These are phyloP conservation scores for Colletotrichum somersetense DNA, from an alignment of 2,329 filamentous ascomycete genomes.

Conservation along the genomic window DNA sequence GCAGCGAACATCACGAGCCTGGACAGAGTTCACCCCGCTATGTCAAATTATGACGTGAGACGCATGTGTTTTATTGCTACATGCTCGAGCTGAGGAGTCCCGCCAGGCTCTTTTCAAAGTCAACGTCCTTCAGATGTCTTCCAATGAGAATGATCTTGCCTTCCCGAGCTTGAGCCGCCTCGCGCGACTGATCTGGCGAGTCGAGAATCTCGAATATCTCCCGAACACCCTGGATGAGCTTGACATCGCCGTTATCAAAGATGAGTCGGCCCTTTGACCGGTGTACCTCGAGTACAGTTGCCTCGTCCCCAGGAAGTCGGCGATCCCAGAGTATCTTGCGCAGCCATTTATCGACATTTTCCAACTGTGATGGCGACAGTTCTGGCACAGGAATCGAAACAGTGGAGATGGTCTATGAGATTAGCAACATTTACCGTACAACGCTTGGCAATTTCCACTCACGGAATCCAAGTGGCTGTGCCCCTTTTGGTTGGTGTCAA, in stretches of 20 bases:
- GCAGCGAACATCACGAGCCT: not conserved
- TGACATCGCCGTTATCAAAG: conserved; percentile 72
- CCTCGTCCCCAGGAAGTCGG: conserved; percentile 63
- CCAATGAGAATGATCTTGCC: conserved; percentile 77
- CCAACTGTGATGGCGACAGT: conserved; percentile 69
- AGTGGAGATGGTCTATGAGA: conserved; percentile 82
- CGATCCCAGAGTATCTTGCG: conserved; percentile 87
- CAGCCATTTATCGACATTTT: conserved; percentile 82
- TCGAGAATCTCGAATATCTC: conserved; percentile 95
- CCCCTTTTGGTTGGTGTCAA: conserved; percentile 80
- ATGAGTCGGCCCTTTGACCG: conserved; percentile 85
- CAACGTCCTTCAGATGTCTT: conserved; percentile 62
- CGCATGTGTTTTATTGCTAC: not conserved
- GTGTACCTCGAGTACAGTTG: conserved; percentile 80
- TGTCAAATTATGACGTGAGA: not conserved
- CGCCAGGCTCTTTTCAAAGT: conserved; percentile 63
- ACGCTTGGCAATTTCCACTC: conserved; percentile 49
- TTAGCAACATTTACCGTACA: conserved; percentile 42
- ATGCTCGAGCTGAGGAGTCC: not conserved
- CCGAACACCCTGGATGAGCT: conserved; percentile 90
- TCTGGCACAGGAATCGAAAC: conserved; percentile 76
- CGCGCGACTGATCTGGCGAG: conserved; percentile 51
- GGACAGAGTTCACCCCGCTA: not conserved
- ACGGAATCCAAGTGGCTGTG: conserved; percentile 93
- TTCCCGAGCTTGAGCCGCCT: conserved; percentile 46